Evolutionary conservation across 2,329 filamentous ascomycete genomes (phyloP), one percentile per base, ranked within the genome.

Genomic region (Didymella pomorum): DNA sequence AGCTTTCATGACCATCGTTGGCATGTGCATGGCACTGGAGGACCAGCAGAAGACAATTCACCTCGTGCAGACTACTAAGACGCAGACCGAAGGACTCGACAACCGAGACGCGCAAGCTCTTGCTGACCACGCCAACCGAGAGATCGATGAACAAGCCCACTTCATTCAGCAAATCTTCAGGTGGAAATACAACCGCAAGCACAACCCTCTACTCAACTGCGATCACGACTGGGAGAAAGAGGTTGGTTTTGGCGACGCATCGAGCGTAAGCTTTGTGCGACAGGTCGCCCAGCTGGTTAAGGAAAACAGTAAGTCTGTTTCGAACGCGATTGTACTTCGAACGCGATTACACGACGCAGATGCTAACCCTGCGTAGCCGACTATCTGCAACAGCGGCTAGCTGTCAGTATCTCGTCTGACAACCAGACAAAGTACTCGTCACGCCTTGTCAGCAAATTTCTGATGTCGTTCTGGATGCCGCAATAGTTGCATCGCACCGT

Each of bases 21-120:
- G 80, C 33, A 76, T 83, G 53, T 79, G 76, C 25, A 81, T 82
- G 77, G 79, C 79, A 3, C 72, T 80, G 18, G 81, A 83, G 61
- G 79, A 81, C 56, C 75, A 79, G 29, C 81, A 83, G 56, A 78
- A 78, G 60, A 80, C 79, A 0, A 72, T 82, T 4, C 77, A 80
- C 43, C 68, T 80, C n/a, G 69, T 77, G 69, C 79, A 72, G 76
- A 74, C 78, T 21, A 78, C 78, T 12, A 73, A 75, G 33, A 67
- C 74, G 0, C 52, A 56, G 14, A 76, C 74, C n/a, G 70, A 74
- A 21, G 58, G 67, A 29, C 50, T 70, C 2, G 68, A 74, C 37
- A 44, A 42, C 23, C 60, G 62, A n/a, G 71, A 70, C 37, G 67
- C 65, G 18, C 70, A 73, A 65, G 71, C 51, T 31, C 64, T 74